These are phyloP conservation scores for Discostella stelligera DNA, from an alignment of 352 stramenopile species.

Conservation along the genomic window DNA sequence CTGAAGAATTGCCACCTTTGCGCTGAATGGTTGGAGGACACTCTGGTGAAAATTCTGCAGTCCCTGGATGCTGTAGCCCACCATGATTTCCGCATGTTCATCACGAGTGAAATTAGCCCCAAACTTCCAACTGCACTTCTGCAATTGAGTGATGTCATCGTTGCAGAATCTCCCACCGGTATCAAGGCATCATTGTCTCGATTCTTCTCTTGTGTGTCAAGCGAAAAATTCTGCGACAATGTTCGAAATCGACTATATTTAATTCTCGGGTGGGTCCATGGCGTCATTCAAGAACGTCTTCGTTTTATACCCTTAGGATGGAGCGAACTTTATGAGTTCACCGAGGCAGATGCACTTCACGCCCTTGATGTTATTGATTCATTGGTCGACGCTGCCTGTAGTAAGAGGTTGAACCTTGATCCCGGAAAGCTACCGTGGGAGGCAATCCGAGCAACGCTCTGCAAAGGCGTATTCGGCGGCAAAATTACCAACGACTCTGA, in stretches of 20 bases:
- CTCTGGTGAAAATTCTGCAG: slow-evolving; percentile 95
- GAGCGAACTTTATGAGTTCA: slow-evolving; percentile 99
- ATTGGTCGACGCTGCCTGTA: slow-evolving; percentile 91
- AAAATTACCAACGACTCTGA: slow-evolving; percentile 96
- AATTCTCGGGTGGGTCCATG: slow-evolving; percentile 97
- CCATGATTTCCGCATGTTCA: slow-evolving; percentile 89
- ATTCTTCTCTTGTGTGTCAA: slow-evolving; percentile 91
- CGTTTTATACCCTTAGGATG: slow-evolving; percentile 97
- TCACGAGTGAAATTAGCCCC: slow-evolving; percentile 97
- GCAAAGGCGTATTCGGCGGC: slow-evolving; percentile 96
- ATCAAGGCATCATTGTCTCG: slow-evolving; percentile 95
- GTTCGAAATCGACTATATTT: slow-evolving; percentile 93
- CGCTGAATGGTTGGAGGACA: slow-evolving; percentile 91
- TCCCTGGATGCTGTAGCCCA: slow-evolving; percentile 66
- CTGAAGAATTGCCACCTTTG: slow-evolving; percentile 99
- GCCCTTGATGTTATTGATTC: slow-evolving; percentile 97
- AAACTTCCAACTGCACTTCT: slow-evolving; percentile 95
- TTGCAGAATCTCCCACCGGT: slow-evolving; percentile 96
- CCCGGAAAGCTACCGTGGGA: slow-evolving; percentile 97
- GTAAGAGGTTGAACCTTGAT: slow-evolving; percentile 88
- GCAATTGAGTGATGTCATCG: slow-evolving; percentile 94
- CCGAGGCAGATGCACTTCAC: slow-evolving; percentile 95
- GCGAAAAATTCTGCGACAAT: slow-evolving; percentile 88
- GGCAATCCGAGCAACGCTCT: slow-evolving; percentile 93
- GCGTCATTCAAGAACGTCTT: slow-evolving; percentile 96